Base-by-base conservation (phyloP, 2,329 filamentous ascomycete genomes). In the Xylariaceae sp. region DNA sequence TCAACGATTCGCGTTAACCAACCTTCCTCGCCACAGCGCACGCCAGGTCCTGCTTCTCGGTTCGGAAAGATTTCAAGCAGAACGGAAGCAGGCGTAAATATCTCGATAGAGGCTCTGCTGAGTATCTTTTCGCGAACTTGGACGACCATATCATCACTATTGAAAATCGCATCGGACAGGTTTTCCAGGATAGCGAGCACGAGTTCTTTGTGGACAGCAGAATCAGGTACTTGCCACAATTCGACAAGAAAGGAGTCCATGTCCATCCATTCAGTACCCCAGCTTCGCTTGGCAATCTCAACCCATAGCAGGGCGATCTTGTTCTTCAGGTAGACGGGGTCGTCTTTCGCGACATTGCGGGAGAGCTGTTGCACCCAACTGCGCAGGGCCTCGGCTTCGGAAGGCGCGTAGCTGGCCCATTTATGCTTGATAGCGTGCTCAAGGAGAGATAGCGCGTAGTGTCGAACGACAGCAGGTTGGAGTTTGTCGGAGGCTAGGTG, bases 261-360 rank as follows among this genome's bases (percentile, higher is more conserved):
- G 67, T 95, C 85, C 76, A 88, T 85, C 94, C 95, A 99, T 58
- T 94, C 88, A 34, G 83, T 79, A n/a, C 81, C 89, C 94, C 94
- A 99, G 68, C 84, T 88, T 65, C 92, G 83, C 75, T 97, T 97
- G 41, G 91, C 91, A 51, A 96, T 79, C 71, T 97, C 94, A 6
- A 91, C 89, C 94, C 94, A 99, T 58, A 99, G 75, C 72, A 95
- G 88, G 31, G 89, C 90, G 35, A 94, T 86, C 74, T 99, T 99
- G 77, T 95, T 97, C 63, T 92, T 82, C 61, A 96, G 76, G 69
- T 91, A 99, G 34, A 80, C 71, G 2, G 90, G 89, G 68, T 97
- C 92, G 26, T 84, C 80, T 45, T 80, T 80, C 4, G 82, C 78
- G 43, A 95, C 77, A 58, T 80, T 79, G 65, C 87, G 83, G 9